These are phyloP conservation scores for Moelleriella libera DNA, from an alignment of 2,329 filamentous ascomycete genomes.

Conservation along the genomic window DNA sequence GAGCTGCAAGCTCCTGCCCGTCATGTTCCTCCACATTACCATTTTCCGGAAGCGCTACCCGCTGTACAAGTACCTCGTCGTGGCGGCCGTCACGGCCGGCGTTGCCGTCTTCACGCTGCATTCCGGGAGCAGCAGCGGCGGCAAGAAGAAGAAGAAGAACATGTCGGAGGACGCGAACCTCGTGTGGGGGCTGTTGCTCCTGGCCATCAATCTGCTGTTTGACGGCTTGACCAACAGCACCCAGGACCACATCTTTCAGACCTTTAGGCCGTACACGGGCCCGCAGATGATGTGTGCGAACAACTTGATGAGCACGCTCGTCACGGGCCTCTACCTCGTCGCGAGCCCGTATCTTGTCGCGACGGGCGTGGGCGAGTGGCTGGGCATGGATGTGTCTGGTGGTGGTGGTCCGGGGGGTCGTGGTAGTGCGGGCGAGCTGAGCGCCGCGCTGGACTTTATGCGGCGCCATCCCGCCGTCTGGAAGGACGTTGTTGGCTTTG, in stretches of 20 bases:
- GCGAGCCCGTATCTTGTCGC: constrained; percentile 66
- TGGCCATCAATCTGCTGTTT: constrained; percentile 83
- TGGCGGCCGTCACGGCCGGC: constrained; percentile 77
- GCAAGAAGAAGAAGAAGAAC: constrained; percentile 29
- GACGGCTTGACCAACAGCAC: constrained; percentile 94
- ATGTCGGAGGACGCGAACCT: constrained; percentile 41
- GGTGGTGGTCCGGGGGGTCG: too few species aligned
- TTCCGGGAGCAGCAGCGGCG: constrained; percentile 27
- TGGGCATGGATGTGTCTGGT: constrained; percentile 51
- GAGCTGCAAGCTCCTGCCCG: constrained; percentile 95
- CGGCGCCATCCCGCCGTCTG: constrained; percentile 66
- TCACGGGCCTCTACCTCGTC: constrained; percentile 66
- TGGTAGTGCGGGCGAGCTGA: constrained; percentile 60
- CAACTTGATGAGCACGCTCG: constrained; percentile 69
- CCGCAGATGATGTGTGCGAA: constrained; percentile 99
- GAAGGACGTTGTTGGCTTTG: constrained; percentile 80
- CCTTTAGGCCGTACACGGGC: constrained; percentile 69
- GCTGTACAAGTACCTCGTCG: constrained; percentile 91
- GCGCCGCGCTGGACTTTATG: constrained; percentile 70
- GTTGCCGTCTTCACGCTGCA: constrained; percentile 94
- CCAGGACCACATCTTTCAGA: constrained; percentile 82
- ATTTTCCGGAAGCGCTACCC: constrained; percentile 83
- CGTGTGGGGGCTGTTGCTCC: constrained; percentile 66
- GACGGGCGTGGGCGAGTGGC: constrained; percentile 47
- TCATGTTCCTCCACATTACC: constrained; percentile 93